Conservation (phyloP, 768 basidiomycete species). For the Phylloporus rhodoxanthus region DNA sequence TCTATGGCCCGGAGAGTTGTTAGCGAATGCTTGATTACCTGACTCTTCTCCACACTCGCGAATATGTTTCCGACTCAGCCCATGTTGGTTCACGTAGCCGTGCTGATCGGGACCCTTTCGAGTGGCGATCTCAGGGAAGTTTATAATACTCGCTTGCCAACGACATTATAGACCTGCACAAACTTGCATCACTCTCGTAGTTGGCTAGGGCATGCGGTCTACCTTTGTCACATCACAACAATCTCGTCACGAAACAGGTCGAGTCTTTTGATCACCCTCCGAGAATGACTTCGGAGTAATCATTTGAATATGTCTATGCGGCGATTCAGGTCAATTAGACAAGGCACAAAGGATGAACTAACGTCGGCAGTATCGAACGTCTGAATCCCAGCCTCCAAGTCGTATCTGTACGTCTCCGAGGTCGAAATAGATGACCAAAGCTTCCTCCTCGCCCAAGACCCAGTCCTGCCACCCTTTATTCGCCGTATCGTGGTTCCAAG, state of each 20-base stretch:
- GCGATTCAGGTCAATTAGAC: not conserved
- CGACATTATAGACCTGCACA: constrained; percentile 39
- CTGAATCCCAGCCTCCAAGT: constrained; percentile 32
- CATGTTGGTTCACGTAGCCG: constrained; percentile 46
- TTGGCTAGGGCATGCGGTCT: not conserved
- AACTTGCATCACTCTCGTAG: not conserved
- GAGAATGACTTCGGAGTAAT: constrained; percentile 57
- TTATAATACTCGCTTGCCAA: constrained; percentile 20
- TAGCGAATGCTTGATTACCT: not conserved
- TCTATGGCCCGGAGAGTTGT: constrained; percentile 35
- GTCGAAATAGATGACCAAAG: constrained; percentile 2
- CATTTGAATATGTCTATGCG: constrained; percentile 63
- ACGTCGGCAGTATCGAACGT: constrained; percentile 34
- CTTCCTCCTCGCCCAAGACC: constrained; percentile 45
- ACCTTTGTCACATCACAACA: constrained; percentile 77
- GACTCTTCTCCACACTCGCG: constrained; percentile 42
- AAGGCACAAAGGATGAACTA: constrained; percentile 3
- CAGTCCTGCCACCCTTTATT: constrained; percentile 48
- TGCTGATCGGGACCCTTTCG: constrained; percentile 29
- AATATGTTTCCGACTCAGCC: constrained; percentile 53
- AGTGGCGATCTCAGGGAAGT: constrained; percentile 6
- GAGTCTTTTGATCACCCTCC: constrained; percentile 64
- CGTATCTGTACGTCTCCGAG: constrained; percentile 23
- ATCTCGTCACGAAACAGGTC: constrained; percentile 68
- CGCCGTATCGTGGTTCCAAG: constrained; percentile 45